Evolutionary conservation across 352 stramenopile genomes (phyloP), one percentile per base, ranked within the genome.

Genomic region (Globisporangium mamillatum): DNA sequence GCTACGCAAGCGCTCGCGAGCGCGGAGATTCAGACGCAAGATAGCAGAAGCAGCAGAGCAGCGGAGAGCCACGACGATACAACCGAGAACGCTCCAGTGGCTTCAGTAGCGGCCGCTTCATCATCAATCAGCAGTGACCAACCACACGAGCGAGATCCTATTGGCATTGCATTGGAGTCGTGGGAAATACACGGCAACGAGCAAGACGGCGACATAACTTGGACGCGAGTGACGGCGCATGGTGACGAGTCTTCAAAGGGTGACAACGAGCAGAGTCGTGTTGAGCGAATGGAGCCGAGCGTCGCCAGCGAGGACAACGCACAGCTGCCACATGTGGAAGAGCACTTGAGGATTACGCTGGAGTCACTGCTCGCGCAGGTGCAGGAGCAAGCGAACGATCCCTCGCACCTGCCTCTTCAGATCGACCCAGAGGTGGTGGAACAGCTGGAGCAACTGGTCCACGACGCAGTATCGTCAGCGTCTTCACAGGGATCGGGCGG

Each of bases 391-490:
- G 64, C 60, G 29, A 64, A 52, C 12, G 56, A 46, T 29, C 67
- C 22, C 16, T 69, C 59, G 36, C 63, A n/a, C 18, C 68, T 24
- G 34, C 4, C 27, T 8, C 24, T 63, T 41, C 32, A 38, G 3
- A 38, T 68, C 3, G 66, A 62, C n/a, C 7, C 24, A 9, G 54
- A 61, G 12, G 65, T 70, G 41, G 64, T 76, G 52, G 57, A 72
- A 2, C 55, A 72, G 46, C 63, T 80, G 29, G 65, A 76, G 38
- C 36, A 72, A 44, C 55, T 80, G 20, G 60, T 72, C 32, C 65
- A 72, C 27, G 65, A 75, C 5, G 65, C 66, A 3, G 63, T 61
- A 7, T 24, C 64, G 18, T 24, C 64, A 34, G 7, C 4, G 4
- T 8, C 20, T 18, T 22, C 38, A 41, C 20, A 57, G 20, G 44